A percentile compares a stretch with the other conserved stretches of the same genome.
Conservation (phyloP, 345 rosid species). For the Hibiscus trionum region DNA sequence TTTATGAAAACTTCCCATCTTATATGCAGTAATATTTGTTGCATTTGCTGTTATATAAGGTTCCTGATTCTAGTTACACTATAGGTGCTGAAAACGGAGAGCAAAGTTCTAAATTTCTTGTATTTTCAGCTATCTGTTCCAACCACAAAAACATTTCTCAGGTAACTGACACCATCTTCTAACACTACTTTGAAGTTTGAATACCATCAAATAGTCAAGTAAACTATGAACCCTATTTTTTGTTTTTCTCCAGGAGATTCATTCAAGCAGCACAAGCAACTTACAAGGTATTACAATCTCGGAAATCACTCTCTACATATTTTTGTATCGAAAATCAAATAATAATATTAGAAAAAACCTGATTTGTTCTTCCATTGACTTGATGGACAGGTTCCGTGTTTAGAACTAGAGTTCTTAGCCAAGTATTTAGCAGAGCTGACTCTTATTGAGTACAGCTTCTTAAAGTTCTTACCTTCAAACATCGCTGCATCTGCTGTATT, state of each 20-base stretch:
- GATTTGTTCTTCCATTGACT: not conserved
- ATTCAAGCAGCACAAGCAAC: constrained; percentile 78
- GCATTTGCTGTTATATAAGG: constrained; percentile 14
- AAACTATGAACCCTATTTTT: constrained; percentile 1
- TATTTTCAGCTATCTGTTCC: constrained; percentile 70
- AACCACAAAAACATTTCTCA: constrained; percentile 78
- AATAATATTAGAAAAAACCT: not conserved
- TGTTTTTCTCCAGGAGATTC: constrained; percentile 62
- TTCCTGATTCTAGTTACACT: constrained; percentile 24
- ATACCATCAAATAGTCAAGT: not conserved
- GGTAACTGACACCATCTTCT: constrained; percentile 34
- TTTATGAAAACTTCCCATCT: not conserved
- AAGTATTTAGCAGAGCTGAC: constrained; percentile 82
- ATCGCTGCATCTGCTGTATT: constrained; percentile 89
- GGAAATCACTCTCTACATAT: not conserved
- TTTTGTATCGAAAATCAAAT: not conserved
- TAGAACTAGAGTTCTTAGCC: constrained; percentile 71
- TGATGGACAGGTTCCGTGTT: constrained; percentile 42
- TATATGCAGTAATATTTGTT: not conserved
- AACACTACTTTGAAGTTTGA: not conserved
- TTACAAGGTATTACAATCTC: constrained; percentile 35
- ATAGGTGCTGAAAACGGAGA: constrained; percentile 90
- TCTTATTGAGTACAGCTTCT: constrained; percentile 67
- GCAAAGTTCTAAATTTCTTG: constrained; percentile 55
- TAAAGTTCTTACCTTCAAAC: constrained; percentile 66